Percentiles rank a stretch among this genome's conserved stretches.
Evolutionary conservation across 495 filamentous ascomycete genomes (phyloP).

Genomic region (Geopyxis carbonaria): DNA sequence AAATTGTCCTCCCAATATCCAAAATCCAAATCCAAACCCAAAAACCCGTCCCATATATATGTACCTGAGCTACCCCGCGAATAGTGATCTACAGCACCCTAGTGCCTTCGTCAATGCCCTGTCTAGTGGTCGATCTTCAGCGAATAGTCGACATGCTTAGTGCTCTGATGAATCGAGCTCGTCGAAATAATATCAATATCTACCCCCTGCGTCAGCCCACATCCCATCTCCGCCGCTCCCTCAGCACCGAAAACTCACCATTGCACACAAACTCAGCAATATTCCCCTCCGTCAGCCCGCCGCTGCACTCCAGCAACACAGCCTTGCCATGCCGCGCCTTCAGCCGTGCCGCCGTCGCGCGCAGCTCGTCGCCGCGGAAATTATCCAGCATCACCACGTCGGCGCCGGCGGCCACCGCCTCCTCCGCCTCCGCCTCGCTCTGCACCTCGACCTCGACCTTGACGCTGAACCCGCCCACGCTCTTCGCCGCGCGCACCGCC

Average conservation of each 20-base stretch:
- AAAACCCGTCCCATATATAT: too few relatives aligned
- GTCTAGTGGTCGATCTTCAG: constrained; percentile 58
- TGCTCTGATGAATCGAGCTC: constrained; percentile 87
- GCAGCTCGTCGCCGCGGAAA: constrained; percentile 60
- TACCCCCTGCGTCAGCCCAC: too few relatives aligned
- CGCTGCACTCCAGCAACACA: constrained; percentile 80
- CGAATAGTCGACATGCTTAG: constrained; percentile 83
- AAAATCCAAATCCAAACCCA: too few relatives aligned
- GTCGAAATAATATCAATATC: constrained; percentile 92
- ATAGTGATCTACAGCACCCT: too few relatives aligned
- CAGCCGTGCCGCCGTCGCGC: constrained; percentile 47
- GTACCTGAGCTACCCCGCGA: too few relatives aligned
- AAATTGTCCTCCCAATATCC: too few relatives aligned
- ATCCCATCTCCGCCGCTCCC: constrained; percentile 4
- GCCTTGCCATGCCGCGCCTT: constrained; percentile 46
- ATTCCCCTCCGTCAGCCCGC: constrained; percentile 74
- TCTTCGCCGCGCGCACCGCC: constrained; percentile 69
- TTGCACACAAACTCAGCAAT: constrained; percentile 62
- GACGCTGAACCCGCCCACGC: constrained; percentile 67
- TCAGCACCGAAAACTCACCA: constrained; percentile 29
- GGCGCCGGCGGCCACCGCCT: constrained; percentile 76
- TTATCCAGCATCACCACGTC: constrained; percentile 98
- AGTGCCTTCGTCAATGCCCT: too few relatives aligned
- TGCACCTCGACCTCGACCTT: constrained; percentile 96
- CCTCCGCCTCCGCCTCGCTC: constrained; percentile 69